A percentile compares a stretch with the other conserved stretches of the same genome.
Evolutionary conservation across 2,329 filamentous ascomycete species (phyloP).

Genomic region (Biscogniauxia marginata): DNA sequence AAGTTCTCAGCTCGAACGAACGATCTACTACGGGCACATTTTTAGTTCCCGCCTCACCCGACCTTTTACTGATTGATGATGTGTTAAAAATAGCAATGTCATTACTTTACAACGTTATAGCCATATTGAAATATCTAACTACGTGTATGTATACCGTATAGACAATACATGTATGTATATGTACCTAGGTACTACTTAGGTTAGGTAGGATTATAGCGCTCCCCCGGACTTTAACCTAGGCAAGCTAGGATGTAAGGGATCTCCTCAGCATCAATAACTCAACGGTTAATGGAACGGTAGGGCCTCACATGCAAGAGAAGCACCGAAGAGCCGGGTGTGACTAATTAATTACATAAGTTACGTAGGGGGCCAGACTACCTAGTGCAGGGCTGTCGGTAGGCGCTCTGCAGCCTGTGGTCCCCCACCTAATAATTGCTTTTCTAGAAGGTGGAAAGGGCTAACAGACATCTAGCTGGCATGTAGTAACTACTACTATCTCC

Average conservation of each 20-base stretch:
- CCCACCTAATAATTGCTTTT: not conserved
- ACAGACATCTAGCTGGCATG: too few relatives aligned
- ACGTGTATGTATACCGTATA: not conserved
- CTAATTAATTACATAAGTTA: constrained; percentile 9
- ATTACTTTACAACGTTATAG: not conserved
- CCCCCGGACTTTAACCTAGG: not conserved
- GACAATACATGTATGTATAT: too few relatives aligned
- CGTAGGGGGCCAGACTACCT: constrained; percentile 16
- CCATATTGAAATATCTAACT: not conserved
- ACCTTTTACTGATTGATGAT: not conserved
- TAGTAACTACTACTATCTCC: too few relatives aligned
- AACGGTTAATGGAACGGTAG: not conserved
- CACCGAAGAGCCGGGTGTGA: constrained; percentile 14
- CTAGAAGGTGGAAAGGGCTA: not conserved
- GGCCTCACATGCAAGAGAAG: constrained; percentile 16
- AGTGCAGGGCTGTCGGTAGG: constrained; percentile 7
- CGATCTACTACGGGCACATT: not conserved
- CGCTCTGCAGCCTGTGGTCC: not conserved
- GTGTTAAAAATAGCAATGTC: not conserved
- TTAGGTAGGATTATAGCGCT: not conserved
- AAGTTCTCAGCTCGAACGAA: not conserved
- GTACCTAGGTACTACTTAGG: too few relatives aligned
- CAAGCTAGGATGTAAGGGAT: constrained; percentile 5
- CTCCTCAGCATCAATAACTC: not conserved
- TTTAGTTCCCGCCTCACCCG: not conserved